Evolutionary conservation across 2,329 filamentous ascomycete genomes (phyloP).

Genomic region (Xylariales sp.): DNA sequence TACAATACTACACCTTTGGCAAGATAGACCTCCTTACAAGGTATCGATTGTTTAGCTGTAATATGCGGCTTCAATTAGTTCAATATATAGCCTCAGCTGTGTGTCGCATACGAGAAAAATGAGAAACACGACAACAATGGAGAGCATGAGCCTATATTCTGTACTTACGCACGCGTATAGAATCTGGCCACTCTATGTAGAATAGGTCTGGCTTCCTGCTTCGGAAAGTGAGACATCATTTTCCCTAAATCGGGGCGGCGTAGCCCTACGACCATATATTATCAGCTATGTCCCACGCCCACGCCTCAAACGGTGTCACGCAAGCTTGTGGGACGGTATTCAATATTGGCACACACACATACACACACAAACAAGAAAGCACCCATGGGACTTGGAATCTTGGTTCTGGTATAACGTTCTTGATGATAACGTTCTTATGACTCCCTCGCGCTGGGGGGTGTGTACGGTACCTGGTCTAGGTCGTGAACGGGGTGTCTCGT

Average conservation of each 20-base stretch:
- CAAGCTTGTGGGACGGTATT: background rate
- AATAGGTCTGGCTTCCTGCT: background rate
- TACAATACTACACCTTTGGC: too few relatives aligned
- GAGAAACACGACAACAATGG: too few relatives aligned
- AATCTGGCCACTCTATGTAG: background rate
- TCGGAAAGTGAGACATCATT: background rate
- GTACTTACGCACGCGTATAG: too few relatives aligned
- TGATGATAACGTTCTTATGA: background rate
- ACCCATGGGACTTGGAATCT: slow-evolving; percentile 3
- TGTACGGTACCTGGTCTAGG: background rate
- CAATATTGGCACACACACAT: slow-evolving; percentile 14
- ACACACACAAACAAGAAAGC: background rate
- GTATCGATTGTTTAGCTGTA: background rate
- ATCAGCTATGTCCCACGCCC: background rate
- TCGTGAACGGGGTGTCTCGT: slow-evolving; percentile 4
- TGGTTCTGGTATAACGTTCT: slow-evolving; percentile 28
- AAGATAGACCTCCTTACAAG: background rate
- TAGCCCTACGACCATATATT: background rate
- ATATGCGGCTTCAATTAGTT: background rate
- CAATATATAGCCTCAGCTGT: background rate
- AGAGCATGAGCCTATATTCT: too few relatives aligned
- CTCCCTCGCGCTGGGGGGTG: slow-evolving; percentile 8
- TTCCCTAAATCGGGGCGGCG: background rate
- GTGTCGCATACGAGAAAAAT: too few relatives aligned
- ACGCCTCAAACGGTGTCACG: background rate